Evolutionary conservation across 2,329 filamentous ascomycete species (phyloP), one percentile per base, ranked within the genome.

Genomic region (Apiospora pterosperma): DNA sequence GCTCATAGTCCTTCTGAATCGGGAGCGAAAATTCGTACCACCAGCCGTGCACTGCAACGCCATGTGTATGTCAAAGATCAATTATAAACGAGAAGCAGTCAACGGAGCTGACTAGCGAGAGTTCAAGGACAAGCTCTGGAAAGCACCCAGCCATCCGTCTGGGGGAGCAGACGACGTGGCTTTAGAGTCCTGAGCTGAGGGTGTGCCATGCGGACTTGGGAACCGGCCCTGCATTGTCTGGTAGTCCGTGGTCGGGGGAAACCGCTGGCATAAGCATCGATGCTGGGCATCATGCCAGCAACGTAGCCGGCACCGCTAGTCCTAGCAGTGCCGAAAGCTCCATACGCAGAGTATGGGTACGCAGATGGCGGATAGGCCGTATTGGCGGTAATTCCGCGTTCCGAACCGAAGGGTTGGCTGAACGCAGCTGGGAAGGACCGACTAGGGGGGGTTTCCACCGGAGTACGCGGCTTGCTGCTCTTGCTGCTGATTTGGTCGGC

Each of bases 81-180:
- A 60, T 72, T 74, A 74, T 69, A 60, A 73, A 75, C 71, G 71
- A 74, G 71, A 76, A 74, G 65, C 36, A 65, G 72, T 72, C 44
- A 39, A 38, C 62, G 63, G 65, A 62, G 66, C 65, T 34, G n/a
- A 25, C 71, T 63, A 87, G 66, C 84, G 84, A 68, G 86, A 85
- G 72, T 91, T 91, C 67, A 93, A 83, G 2, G 91, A 93, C 21
- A 93, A 79, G 11, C 90, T 86, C 74, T 93, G 90, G 74, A 92
- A 92, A 6, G 83, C 78, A 62, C 80, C 79, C 31, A 84, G 78
- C 89, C 90, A 92, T 61, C 91, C 88, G 59, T 82, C 80, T 71
- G 83, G 82, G 36, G 76, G 75, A 61, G 76, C 74, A 64, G 85
- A 77, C 60, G 64, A 68, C 16, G 73, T 74, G 11, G 73, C 42